Evolutionary conservation across 2,329 filamentous ascomycete species (phyloP).

Genomic region (Claviceps sp.): DNA sequence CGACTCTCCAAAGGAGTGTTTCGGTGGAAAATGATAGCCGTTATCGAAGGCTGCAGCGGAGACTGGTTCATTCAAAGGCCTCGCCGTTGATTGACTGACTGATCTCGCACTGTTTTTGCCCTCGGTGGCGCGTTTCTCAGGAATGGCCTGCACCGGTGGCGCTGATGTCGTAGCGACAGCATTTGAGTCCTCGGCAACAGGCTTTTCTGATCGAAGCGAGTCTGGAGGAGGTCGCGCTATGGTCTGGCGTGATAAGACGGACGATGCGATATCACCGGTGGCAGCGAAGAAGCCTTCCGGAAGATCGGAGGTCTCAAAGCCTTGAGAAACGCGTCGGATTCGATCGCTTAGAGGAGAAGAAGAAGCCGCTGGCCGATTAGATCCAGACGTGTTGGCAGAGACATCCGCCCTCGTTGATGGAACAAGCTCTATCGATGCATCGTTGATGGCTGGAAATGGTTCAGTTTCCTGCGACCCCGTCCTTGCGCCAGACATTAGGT

Average conservation of each 20-base stretch:
- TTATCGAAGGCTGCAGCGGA: constrained; percentile 38
- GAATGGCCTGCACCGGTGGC: not conserved
- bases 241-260: constrained; percentile 18
- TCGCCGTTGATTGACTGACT: constrained; percentile 10
- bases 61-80: constrained; percentile 12
- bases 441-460: constrained; percentile 15
- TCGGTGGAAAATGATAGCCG: constrained; percentile 52
- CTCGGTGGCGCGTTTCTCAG: constrained; percentile 1
- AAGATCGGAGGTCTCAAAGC: constrained; percentile 31
- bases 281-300: constrained; percentile 35
- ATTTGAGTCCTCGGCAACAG: not conserved
- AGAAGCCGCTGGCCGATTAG: constrained; percentile 16
- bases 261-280: constrained; percentile 31
- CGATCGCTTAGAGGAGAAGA: constrained; percentile 19
- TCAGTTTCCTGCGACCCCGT: constrained; percentile 10
- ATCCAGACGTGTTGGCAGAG: constrained; percentile 1
- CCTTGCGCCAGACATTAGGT: constrained; percentile 1
- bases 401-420: constrained; percentile 1
- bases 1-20: constrained; percentile 45
- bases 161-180: not conserved
- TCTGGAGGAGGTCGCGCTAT: constrained; percentile 8
- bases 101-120: constrained; percentile 7
- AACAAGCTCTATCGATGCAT: constrained; percentile 2
- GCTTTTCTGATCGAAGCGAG: constrained; percentile 9
- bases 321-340: constrained; percentile 20